Base-by-base conservation (phyloP, 129 eudicot species). In the Tanacetum coccineum region DNA sequence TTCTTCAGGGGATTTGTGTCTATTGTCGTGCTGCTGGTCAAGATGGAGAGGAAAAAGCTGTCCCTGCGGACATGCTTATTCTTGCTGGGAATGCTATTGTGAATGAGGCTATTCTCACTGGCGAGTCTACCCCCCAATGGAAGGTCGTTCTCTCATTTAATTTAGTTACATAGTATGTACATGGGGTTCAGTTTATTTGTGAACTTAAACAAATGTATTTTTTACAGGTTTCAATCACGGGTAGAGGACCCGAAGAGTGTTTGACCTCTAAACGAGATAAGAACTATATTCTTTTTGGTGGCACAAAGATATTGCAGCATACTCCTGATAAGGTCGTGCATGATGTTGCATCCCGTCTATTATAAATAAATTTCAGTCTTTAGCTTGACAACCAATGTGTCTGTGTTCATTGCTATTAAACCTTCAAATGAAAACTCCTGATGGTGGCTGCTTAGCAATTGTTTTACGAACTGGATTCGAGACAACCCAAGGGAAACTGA, bases 111-210 rank as follows among this genome's bases (percentile, higher is more conserved):
- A 93, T 93, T 54, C 80, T 93, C 51, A 93, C 99, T 2, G 99
- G 99, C 71, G 99, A 93, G 83, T 93, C 99, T 53, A 93, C 99
- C 67, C 99, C 99, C 17, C 99, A 93, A 63, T 93, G 99, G 99
- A 93, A 93, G 99, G 99, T 89, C 47, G 32, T 49, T 63, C 51
- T 66, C 73, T 64, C 14, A 57, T 36, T 51, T 48, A 32, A 45
- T 50, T n/a, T 66, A 28, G 28, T 58, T 50, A 13, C 12, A 5
- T 64, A 22, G 66, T 47, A 39, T 59, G 18, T 47, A 36, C 9
- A 0, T 36, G 2, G 9, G 42, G 9, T 36, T 36, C 6, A 36
- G 1, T 36, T 36, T 36, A 36, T 36, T 9, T 36, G 42, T 36
- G 42, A 30, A 30, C 25, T 30, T 30, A 4, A 63, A 30, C 49